Conservation (phyloP, 257 asterid genomes). For the Solanum sejunctum region DNA sequence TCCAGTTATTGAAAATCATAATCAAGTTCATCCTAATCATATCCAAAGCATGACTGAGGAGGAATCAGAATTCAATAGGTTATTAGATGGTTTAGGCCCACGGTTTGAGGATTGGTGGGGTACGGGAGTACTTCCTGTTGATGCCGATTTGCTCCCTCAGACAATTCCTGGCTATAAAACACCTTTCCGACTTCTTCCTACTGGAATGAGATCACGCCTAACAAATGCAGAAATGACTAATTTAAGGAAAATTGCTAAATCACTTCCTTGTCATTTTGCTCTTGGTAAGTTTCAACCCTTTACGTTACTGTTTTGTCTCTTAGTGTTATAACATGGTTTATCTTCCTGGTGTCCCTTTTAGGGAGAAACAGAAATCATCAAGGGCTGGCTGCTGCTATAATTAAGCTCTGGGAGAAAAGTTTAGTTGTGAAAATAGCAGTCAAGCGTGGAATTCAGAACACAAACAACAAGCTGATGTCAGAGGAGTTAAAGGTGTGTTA, state of each 20-base stretch:
- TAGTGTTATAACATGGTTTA: neutral
- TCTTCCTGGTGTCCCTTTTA: slow-evolving; percentile 11
- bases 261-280: slow-evolving; percentile 93
- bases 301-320: neutral
- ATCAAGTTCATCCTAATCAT: slow-evolving; percentile 18
- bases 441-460: slow-evolving; percentile 97
- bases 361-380: slow-evolving; percentile 98
- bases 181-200: slow-evolving; percentile 92
- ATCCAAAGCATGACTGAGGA: slow-evolving; percentile 43
- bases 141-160: slow-evolving; percentile 92
- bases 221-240: slow-evolving; percentile 97
- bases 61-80: slow-evolving; percentile 56
- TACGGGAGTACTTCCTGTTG: slow-evolving; percentile 95
- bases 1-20: slow-evolving; percentile 27
- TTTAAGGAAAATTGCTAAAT: slow-evolving; percentile 74
- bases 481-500: slow-evolving; percentile 82
- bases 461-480: slow-evolving; percentile 91
- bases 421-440: slow-evolving; percentile 93
- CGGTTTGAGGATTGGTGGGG: slow-evolving; percentile 99
- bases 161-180: slow-evolving; percentile 79
- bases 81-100: slow-evolving; percentile 88
- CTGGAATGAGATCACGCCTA: slow-evolving; percentile 78
- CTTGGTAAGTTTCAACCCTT: slow-evolving; percentile 46
- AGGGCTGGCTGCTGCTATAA: slow-evolving; percentile 78
- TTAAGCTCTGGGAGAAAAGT: slow-evolving; percentile 97